A percentile compares a stretch with the other conserved stretches of the same genome.
Evolutionary conservation across 306 rosid genomes (phyloP).

Genomic region (Cucurbita maxima): DNA sequence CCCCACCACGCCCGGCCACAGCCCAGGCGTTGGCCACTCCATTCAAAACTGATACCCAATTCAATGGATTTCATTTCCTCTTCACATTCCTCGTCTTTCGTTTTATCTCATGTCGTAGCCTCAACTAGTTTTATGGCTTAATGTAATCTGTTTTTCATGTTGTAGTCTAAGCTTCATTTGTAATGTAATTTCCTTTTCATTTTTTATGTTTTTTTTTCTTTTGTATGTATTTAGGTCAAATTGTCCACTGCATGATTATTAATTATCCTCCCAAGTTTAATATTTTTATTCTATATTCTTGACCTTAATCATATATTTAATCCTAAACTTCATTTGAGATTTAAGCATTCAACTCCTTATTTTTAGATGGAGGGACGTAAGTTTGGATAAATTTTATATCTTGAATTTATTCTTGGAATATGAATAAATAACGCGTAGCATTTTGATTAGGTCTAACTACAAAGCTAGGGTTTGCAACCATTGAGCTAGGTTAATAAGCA

Average conservation of each 20-base stretch:
- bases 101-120: not conserved
- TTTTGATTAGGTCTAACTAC: no score
- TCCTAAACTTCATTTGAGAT: no score
- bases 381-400: no score
- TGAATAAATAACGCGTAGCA: no score
- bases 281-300: not conserved
- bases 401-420: not conserved
- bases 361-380: no score
- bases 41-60: conserved; percentile 13
- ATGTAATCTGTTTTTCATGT: not conserved
- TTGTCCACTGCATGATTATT: not conserved
- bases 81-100: not conserved
- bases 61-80: not conserved
- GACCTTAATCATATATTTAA: no score
- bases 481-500: not conserved
- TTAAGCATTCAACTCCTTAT: no score
- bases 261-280: not conserved
- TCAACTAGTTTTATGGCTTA: not conserved
- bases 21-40: conserved; percentile 77
- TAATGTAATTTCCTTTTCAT: not conserved
- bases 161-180: not conserved
- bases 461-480: not conserved
- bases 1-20: conserved; percentile 58
- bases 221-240: not conserved
- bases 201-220: not conserved